Base-by-base conservation (phyloP, 2,329 filamentous ascomycete species). In the Talaromyces islandicus region DNA sequence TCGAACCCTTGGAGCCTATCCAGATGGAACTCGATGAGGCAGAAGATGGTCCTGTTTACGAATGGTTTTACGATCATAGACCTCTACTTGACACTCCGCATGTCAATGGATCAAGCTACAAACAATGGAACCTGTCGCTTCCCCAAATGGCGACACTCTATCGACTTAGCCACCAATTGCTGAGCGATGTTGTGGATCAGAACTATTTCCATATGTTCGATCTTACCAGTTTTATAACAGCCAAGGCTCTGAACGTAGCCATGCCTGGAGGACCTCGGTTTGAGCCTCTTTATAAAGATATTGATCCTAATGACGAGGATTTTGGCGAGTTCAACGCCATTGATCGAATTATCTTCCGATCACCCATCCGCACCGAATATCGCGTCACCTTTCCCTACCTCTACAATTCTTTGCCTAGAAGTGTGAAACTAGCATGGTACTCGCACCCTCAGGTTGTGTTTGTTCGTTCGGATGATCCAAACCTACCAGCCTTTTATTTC, bases 261-360 rank as follows among this genome's bases (percentile, higher is more conserved):
- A 91, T 99, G 58, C 94, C 94, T n/a, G 94, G 94, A 72, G 95
- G 94, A 10, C 94, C 94, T 63, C 88, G 94, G 30, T 99, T 99
- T 65, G 94, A 99, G 76, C 94, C 94, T 25, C 75, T 99, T 21
- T 99, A 97, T 81, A 99, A 99, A 77, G 94, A 99, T 69, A 92
- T 99, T 63, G 92, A 99, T 73, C 94, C 94, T 1, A 99, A 99
- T 68, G 93, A 97, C 67, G 94, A 99, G 75, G 94, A 99, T 71
- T 99, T 99, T 76, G 94, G 94, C 76, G 94, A 99, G 76, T 99
- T 99, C 82, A 99, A 99, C 71, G 94, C 94, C 35, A 99, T 99
- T 68, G 94, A 99, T 71, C 91, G 95, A 67, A 99, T 99, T 76
- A 99, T 99, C 67, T 99, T 99, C 83, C 89, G 94, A 65, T 88